Percentiles rank a stretch among this genome's conserved stretches.
phyloP scores from a whole-genome alignment of 192 early-diverging fungal species.

The Coemansia sp. region DNA sequence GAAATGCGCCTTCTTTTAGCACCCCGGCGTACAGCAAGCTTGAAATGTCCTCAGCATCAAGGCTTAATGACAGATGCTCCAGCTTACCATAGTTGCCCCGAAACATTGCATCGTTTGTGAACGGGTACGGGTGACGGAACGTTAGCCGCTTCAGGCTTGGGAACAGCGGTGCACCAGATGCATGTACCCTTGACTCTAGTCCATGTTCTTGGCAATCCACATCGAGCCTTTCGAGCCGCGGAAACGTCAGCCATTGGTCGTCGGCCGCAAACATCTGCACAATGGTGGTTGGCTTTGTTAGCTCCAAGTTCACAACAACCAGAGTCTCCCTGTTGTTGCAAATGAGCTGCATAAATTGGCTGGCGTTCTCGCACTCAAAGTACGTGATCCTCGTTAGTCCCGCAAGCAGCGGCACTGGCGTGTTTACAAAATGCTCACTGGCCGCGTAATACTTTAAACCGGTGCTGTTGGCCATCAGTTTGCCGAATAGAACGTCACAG shows the following conservation, averaged over 20 bases:
- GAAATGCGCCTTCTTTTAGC: neutral
- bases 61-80: slow-evolving; percentile 11
- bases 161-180: neutral
- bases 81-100: slow-evolving; percentile 12
- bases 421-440: neutral
- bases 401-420: neutral
- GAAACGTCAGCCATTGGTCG: neutral
- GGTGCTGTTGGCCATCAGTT: slow-evolving; percentile 1
- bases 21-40: slow-evolving; percentile 1
- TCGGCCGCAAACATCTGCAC: neutral
- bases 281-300: neutral
- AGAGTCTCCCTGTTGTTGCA: slow-evolving; percentile 11
- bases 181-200: neutral
- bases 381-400: slow-evolving; percentile 19
- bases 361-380: slow-evolving; percentile 12
- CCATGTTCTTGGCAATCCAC: neutral
- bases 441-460: slow-evolving; percentile 14
- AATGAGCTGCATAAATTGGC: slow-evolving; percentile 19
- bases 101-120: slow-evolving; percentile 20
- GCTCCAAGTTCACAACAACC: slow-evolving; percentile 13
- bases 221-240: neutral
- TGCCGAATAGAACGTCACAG: slow-evolving; percentile 6
- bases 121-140: slow-evolving; percentile 20
- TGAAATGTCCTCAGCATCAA: neutral
- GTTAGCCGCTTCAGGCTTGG: slow-evolving; percentile 5